Base-by-base conservation (phyloP, 495 filamentous ascomycete species). In the Penicillium roqueforti region DNA sequence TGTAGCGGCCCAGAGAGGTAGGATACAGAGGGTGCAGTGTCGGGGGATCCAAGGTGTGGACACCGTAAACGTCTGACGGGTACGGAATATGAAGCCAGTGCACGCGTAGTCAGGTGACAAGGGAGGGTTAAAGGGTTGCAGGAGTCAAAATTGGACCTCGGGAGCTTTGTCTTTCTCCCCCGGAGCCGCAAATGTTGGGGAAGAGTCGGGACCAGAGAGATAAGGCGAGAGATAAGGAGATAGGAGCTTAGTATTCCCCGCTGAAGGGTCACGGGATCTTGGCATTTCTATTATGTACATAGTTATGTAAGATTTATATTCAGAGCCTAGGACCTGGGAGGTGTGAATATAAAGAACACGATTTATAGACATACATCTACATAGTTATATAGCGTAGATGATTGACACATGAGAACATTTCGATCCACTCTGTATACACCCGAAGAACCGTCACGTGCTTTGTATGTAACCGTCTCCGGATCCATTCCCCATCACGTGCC, bases 171-270 rank as follows among this genome's bases (percentile, higher is more conserved):
- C 44, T 34, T 47, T 34, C 48, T 29, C 46, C 56, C 51, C 47
- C 53, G 60, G 60, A 61, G 59, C 61, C 61, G 62, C 62, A 65
- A 57, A 52, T 40, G 50, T 65, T 59, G 61, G 61, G 55, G 40
- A 41, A 36, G 26, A 42, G 19, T 32, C 26, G 10, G n/a, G 31
- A 23, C 40, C 16, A 36, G 32, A n/a, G 31, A 53, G 57, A 38
- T 45, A 36, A 50, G 32, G 32, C n/a, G 32, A n/a, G 31, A 53
- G 57, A 38, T 45, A 36, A 50, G 32, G 32, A 36, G 51, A 51
- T 59, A 51, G 39, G 56, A 19, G 44, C 53, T 44, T 43, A 28
- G 13, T 55, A 19, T 34, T 40, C 54, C 48, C 31, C 42, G 31
- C 48, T 25, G 29, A 14, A 20, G 36, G 23, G 11, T 55, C 52